Evolutionary conservation across 2,329 filamentous ascomycete species (phyloP).

Genomic region (Amesomyces nigricolor): DNA sequence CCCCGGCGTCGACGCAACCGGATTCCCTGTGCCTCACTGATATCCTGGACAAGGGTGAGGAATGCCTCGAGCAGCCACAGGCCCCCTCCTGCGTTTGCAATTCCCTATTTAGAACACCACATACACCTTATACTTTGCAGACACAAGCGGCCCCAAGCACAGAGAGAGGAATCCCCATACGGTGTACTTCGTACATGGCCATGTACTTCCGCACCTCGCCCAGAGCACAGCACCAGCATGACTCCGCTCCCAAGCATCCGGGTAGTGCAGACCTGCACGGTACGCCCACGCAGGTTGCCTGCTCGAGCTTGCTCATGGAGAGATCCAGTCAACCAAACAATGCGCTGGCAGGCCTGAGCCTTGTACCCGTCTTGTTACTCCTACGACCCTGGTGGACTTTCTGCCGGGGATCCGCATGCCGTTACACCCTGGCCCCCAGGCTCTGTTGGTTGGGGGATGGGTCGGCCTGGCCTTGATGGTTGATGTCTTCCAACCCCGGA

Average conservation of each 20-base stretch:
- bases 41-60: not conserved
- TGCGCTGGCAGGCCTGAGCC: slow-evolving; percentile 20
- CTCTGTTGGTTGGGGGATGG: not conserved
- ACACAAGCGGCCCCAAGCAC: slow-evolving; percentile 3
- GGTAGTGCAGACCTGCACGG: slow-evolving; percentile 16
- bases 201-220: slow-evolving; percentile 10
- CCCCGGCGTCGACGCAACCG: not conserved
- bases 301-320: slow-evolving; percentile 12
- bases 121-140: not conserved
- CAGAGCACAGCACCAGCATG: slow-evolving; percentile 14
- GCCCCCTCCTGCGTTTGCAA: slow-evolving; percentile 17
- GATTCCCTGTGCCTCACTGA: not conserved
- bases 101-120: slow-evolving; percentile 16
- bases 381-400: slow-evolving; percentile 4
- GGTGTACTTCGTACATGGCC: slow-evolving; percentile 10
- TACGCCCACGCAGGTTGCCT: slow-evolving; percentile 15
- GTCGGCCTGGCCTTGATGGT: too few species aligned
- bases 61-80: slow-evolving; percentile 19
- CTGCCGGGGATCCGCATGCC: slow-evolving; percentile 10
- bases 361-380: slow-evolving; percentile 13
- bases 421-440: slow-evolving; percentile 6
- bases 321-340: slow-evolving; percentile 21
- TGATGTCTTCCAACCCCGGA: not conserved
- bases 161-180: slow-evolving; percentile 9
- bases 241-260: slow-evolving; percentile 9